Evolutionary conservation across 331 rosid genomes (phyloP).

Genomic region (Dryas integrifolia): DNA sequence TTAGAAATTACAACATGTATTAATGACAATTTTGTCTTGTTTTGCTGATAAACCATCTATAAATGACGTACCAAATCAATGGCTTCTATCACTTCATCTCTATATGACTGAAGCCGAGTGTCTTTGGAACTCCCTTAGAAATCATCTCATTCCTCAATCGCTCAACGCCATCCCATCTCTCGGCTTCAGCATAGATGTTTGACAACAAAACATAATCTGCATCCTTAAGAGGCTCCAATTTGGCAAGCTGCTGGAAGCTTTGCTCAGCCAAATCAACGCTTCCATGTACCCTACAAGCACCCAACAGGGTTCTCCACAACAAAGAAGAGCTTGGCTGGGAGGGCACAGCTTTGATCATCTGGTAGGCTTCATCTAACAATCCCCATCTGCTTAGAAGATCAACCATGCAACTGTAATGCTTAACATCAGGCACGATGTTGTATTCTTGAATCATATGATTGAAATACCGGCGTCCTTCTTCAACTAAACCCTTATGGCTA

Average conservation of each 20-base stretch:
- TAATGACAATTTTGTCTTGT: not conserved
- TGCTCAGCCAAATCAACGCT: constrained; percentile 51
- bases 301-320: constrained; percentile 66
- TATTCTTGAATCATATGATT: constrained; percentile 44
- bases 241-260: constrained; percentile 49
- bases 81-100: constrained; percentile 22
- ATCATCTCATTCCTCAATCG: constrained; percentile 54
- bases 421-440: constrained; percentile 47
- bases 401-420: constrained; percentile 68
- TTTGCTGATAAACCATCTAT: constrained; percentile 2
- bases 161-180: constrained; percentile 63
- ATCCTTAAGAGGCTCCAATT: constrained; percentile 43
- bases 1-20: not conserved
- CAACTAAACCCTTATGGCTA: constrained; percentile 68
- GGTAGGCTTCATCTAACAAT: constrained; percentile 49
- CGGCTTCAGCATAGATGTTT: constrained; percentile 62
- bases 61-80: not conserved
- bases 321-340: constrained; percentile 27
- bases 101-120: constrained; percentile 52
- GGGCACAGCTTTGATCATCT: constrained; percentile 40
- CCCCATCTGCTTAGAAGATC: constrained; percentile 73
- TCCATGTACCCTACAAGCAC: constrained; percentile 59
- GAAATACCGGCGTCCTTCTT: constrained; percentile 55
- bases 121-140: constrained; percentile 40
- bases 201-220: constrained; percentile 67